phyloP scores from a whole-genome alignment of 257 asterid genomes.

The Schizonepeta tenuifolia region DNA sequence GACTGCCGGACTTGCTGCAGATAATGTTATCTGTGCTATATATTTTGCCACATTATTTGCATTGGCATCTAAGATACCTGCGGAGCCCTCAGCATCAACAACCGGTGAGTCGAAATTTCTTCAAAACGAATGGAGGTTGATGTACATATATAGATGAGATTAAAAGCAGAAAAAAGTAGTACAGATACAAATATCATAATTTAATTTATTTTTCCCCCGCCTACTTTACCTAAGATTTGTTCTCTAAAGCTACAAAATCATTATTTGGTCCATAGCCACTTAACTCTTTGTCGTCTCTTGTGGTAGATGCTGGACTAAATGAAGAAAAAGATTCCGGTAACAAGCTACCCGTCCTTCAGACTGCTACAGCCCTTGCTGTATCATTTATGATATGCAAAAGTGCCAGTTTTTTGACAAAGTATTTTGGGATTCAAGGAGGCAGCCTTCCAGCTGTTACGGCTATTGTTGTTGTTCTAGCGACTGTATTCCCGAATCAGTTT shows the following conservation, averaged over 20 bases:
- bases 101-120: slow-evolving; percentile 48
- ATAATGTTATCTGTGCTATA: slow-evolving; percentile 90
- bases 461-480: slow-evolving; percentile 75
- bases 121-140: slow-evolving; percentile 1
- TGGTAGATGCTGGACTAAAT: slow-evolving; percentile 45
- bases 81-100: slow-evolving; percentile 56
- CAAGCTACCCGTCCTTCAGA: slow-evolving; percentile 74
- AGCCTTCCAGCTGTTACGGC: slow-evolving; percentile 84
- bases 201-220: neutral
- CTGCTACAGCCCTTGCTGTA: slow-evolving; percentile 73
- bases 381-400: slow-evolving; percentile 78
- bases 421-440: slow-evolving; percentile 83
- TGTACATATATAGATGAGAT: neutral
- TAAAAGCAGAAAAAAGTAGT: neutral
- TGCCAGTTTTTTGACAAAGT: slow-evolving; percentile 52
- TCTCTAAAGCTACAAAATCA: too few species aligned
- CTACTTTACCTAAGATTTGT: neutral
- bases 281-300: neutral
- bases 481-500: slow-evolving; percentile 71
- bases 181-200: neutral
- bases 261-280: neutral
- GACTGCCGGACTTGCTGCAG: slow-evolving; percentile 98
- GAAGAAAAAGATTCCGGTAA: slow-evolving; percentile 49
- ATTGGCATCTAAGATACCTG: slow-evolving; percentile 79
- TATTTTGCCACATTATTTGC: slow-evolving; percentile 85